Evolutionary conservation across 148 eudicot species (phyloP).

Genomic region (Linanthus parryae): DNA sequence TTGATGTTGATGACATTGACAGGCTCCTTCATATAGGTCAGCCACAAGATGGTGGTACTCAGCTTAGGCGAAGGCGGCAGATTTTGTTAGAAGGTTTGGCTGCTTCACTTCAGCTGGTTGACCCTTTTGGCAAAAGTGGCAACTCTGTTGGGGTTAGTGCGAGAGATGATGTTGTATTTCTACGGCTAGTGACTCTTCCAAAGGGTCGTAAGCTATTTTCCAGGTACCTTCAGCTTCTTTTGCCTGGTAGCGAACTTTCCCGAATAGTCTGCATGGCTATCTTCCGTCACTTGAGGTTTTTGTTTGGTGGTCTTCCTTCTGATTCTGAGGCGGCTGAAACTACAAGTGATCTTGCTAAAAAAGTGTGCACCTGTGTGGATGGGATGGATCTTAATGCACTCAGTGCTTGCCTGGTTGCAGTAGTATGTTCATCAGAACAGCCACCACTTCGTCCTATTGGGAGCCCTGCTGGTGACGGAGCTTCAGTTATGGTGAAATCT

Average conservation of each 20-base stretch:
- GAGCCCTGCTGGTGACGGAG: slow-evolving; percentile 81
- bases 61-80: slow-evolving; percentile 58
- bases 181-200: slow-evolving; percentile 65
- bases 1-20: slow-evolving; percentile 91
- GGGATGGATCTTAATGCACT: slow-evolving; percentile 78
- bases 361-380: slow-evolving; percentile 47
- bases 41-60: slow-evolving; percentile 72
- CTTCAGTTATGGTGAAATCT: slow-evolving; percentile 59
- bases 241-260: slow-evolving; percentile 57
- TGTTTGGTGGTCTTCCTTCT: slow-evolving; percentile 64
- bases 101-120: slow-evolving; percentile 77
- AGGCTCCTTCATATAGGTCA: slow-evolving; percentile 68
- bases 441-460: slow-evolving; percentile 94
- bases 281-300: slow-evolving; percentile 84
- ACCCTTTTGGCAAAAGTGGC: slow-evolving; percentile 74
- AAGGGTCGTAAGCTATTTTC: slow-evolving; percentile 83
- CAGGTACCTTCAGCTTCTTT: slow-evolving; percentile 57
- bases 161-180: slow-evolving; percentile 70
- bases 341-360: slow-evolving; percentile 38
- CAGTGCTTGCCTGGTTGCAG: slow-evolving; percentile 95
- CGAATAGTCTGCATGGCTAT: slow-evolving; percentile 90
- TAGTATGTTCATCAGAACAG: slow-evolving; percentile 87
- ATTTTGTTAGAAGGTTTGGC: slow-evolving; percentile 73
- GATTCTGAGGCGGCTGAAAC: slow-evolving; percentile 44
- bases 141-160: slow-evolving; percentile 47